Evolutionary conservation across 441 rosid genomes (phyloP), one percentile per base, ranked within the genome.

Genomic region (Populus tomentosa): DNA sequence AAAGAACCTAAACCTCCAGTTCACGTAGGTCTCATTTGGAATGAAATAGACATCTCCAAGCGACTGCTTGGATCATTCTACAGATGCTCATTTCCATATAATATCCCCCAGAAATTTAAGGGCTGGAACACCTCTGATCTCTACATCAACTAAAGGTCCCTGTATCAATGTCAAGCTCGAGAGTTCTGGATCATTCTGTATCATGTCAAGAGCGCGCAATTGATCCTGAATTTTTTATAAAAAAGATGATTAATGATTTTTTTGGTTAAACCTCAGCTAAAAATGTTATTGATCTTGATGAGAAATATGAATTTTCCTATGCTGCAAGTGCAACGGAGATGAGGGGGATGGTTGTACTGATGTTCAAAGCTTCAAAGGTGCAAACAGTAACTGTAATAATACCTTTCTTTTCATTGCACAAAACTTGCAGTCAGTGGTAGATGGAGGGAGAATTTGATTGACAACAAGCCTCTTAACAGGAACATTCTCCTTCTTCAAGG

Each of bases 91-190:
- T 88, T 90, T 95, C 99, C 99, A 95, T 63, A 95, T 69, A 24
- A 91, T 92, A 81, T 95, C 94, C 6, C 99, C 97, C 82, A 95
- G 64, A 78, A 95, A 93, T 77, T 84, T 87, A 71, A 95, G 95
- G 56, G 98, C 99, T 16, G 98, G 98, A 42, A 93, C 97, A 59
- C 99, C 99, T 87, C 98, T 90, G 80, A 95, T 95, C 90, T 95
- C 99, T 73, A 91, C 89, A 75, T 95, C 99, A 16, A 95, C 97
- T 66, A 95, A 78, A n/a, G 98, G 99, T 63, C 97, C 95, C 82
- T 91, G 79, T 82, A 94, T 88, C 75, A 94, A 42, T 75, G 83
- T 82, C 87, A 95, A 86, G 72, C 84, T 84, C 6, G 92, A 84
- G 77, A 95, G 97, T 77, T 91, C 97, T 20, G 90, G 83, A 84